Conservation (phyloP, 2,329 filamentous ascomycete genomes). For the Diaporthe sp. region DNA sequence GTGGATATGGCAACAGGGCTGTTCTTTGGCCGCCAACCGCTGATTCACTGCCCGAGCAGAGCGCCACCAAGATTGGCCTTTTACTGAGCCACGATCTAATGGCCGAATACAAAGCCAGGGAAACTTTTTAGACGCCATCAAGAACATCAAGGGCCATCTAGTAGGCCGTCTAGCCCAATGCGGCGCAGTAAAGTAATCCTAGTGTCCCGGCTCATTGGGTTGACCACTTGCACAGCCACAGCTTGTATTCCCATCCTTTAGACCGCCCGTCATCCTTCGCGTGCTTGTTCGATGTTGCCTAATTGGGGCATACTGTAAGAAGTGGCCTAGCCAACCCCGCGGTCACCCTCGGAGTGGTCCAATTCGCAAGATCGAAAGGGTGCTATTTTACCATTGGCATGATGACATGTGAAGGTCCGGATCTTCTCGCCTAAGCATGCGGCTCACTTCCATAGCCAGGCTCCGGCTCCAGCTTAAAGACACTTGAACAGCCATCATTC, state of each 20-base stretch:
- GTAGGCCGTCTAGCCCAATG: background rate
- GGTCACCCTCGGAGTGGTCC: background rate
- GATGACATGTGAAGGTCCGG: background rate
- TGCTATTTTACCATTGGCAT: too few species aligned
- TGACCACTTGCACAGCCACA: background rate
- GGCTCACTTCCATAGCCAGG: background rate
- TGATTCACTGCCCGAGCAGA: too few species aligned
- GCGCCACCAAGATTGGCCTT: background rate
- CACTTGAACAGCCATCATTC: background rate
- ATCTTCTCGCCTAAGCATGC: background rate
- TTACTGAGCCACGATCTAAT: background rate
- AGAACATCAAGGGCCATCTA: background rate
- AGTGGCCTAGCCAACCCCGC: background rate
- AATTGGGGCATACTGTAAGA: background rate
- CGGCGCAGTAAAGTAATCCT: background rate
- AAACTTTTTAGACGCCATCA: background rate
- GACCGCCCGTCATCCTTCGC: background rate
- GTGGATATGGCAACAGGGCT: background rate
- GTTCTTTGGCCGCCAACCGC: background rate
- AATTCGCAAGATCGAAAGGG: background rate
- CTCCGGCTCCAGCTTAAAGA: background rate
- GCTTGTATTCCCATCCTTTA: background rate
- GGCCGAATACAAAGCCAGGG: background rate
- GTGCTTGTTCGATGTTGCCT: background rate
- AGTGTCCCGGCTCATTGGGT: background rate